Evolutionary conservation across 441 rosid species (phyloP), one percentile per base, ranked within the genome.

Genomic region (Melastoma candidum): DNA sequence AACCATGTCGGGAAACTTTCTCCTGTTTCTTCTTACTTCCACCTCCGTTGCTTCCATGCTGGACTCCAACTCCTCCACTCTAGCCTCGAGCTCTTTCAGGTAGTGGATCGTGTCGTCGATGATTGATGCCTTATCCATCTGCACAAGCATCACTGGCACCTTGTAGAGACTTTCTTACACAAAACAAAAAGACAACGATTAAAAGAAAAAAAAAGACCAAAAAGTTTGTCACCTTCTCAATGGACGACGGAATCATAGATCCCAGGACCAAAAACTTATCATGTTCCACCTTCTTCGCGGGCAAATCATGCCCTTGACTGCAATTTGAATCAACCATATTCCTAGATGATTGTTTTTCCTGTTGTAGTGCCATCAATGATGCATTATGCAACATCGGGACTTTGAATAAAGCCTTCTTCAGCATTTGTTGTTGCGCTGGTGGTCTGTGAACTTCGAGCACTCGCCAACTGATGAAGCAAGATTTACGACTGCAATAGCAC

Each of bases 1-100:
- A 1, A 66, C 72, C 65, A 77, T 54, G 48, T 64, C 80, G 25
- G 63, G 58, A 47, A 61, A 63, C 27, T 73, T 36, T 36, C 41
- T 80, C 70, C 73, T 68, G 71, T 63, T 69, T 29, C 75, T 66
- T 57, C 63, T 77, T 58, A 75, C 69, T 46, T 63, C 75, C 44
- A 64, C 53, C 44, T 76, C 88, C 50, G 67, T 67, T 0, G 79
- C 79, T 36, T 74, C 85, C 77, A 63, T 74, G 71, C 89, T 75
- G 39, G 97, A 84, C 68, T 90, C 85, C 53, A 84, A 63, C 66
- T 84, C 90, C 64, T 82, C 94, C 5, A 86, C 83, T 64, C 84
- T 75, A 46, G 83, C 79, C 63, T 82, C 83, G 9, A 84, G 84
- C 63, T 73, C 77, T 63, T 71, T 70, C 58, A 82, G 59, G 79